Evolutionary conservation across 1,139 yeast species (phyloP).

Genomic region (Geotrichum klebahnii): DNA sequence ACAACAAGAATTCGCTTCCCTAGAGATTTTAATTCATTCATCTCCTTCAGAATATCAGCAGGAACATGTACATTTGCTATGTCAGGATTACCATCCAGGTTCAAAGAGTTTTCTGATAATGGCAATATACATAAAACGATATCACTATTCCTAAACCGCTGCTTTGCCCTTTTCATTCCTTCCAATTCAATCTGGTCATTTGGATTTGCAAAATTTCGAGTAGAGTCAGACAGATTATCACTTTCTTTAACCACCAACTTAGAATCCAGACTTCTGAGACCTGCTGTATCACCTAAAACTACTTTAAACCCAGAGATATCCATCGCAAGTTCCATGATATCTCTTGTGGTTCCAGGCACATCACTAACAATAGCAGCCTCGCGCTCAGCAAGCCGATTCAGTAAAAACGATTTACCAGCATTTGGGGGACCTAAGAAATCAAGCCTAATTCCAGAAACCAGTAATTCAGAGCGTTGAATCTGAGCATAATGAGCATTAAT

Average conservation of each 20-base stretch:
- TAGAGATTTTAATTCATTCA: conserved; percentile 29
- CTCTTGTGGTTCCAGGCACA: conserved; percentile 93
- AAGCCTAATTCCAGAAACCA: conserved; percentile 68
- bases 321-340: conserved; percentile 72
- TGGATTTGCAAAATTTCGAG: conserved; percentile 23
- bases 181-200: conserved; percentile 67
- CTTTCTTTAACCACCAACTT: conserved; percentile 11
- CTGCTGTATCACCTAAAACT: conserved; percentile 89
- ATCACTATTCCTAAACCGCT: conserved; percentile 61
- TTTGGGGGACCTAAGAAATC: conserved; percentile 88
- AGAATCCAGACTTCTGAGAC: conserved; percentile 53
- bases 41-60: conserved; percentile 29
- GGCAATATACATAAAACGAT: conserved; percentile 43
- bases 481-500: conserved; percentile 44
- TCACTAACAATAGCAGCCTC: conserved; percentile 91
- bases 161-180: conserved; percentile 76
- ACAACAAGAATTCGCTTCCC: conserved; percentile 32
- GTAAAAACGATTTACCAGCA: conserved; percentile 88
- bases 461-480: conserved; percentile 57
- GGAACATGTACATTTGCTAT: conserved; percentile 6
- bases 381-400: conserved; percentile 67
- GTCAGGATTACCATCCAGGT: neutral
- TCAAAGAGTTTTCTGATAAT: conserved; percentile 18
- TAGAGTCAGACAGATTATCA: neutral
- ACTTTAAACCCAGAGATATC: conserved; percentile 84